phyloP scores from a whole-genome alignment of 139 green algal species.

The Picochlorum sp. region DNA sequence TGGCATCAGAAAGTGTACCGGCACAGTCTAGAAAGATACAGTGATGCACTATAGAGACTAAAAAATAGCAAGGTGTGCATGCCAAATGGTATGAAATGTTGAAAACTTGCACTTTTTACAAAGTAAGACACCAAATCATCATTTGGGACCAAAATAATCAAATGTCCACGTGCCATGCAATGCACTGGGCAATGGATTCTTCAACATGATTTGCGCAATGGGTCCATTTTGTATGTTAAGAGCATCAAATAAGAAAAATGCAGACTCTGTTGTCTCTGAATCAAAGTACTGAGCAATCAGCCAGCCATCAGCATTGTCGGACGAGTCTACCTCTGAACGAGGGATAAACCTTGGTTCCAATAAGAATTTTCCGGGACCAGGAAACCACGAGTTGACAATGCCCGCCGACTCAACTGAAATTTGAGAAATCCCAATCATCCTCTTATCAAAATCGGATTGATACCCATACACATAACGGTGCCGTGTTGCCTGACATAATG shows the following conservation, averaged over 20 bases:
- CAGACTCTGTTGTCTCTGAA: constrained; percentile 8
- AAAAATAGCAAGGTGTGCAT: too few relatives aligned
- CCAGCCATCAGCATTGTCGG: constrained; percentile 47
- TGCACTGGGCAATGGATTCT: constrained; percentile 15
- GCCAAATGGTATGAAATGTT: too few relatives aligned
- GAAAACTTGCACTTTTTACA: too few relatives aligned
- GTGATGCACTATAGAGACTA: too few relatives aligned
- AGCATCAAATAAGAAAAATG: constrained; percentile 43
- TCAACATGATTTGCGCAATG: constrained; percentile 22
- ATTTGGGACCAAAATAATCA: too few relatives aligned
- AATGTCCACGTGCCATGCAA: constrained; percentile 36
- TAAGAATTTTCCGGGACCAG: constrained; percentile 20
- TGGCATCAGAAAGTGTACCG: too few relatives aligned
- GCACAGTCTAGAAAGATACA: too few relatives aligned
- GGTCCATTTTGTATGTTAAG: constrained; percentile 22
- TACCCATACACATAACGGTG: constrained; percentile 33
- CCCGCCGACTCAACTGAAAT: constrained; percentile 10
- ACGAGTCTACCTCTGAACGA: constrained; percentile 11
- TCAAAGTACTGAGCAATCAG: constrained; percentile 50
- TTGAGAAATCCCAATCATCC: constrained; percentile 11
- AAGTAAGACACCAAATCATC: too few relatives aligned
- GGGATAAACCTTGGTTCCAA: constrained; percentile 62
- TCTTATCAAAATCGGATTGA: constrained; percentile 12
- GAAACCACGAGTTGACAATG: constrained; percentile 21
- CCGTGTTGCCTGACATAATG: not conserved